phyloP scores from a whole-genome alignment of 2,329 filamentous ascomycete species.

The Xenoacremonium recifei region DNA sequence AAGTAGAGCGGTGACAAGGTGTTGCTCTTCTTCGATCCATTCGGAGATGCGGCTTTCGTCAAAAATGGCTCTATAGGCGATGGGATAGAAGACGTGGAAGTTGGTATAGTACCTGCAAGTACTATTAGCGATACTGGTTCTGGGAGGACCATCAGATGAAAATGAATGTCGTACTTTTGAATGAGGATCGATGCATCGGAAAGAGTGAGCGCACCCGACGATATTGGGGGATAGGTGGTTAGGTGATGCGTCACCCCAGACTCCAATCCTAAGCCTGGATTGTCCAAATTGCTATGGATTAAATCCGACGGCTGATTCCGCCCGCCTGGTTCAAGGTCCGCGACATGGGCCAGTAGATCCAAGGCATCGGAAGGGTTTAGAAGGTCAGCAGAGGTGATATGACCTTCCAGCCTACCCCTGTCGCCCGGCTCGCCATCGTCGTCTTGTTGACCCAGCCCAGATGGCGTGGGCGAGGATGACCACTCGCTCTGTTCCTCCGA shows the following conservation, averaged over 20 bases:
- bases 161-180: slow-evolving; percentile 23
- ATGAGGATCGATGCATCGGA: slow-evolving; percentile 25
- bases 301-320: slow-evolving; percentile 1
- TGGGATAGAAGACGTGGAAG: slow-evolving; percentile 69
- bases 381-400: slow-evolving; percentile 39
- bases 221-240: slow-evolving; percentile 32
- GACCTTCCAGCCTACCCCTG: slow-evolving; percentile 31
- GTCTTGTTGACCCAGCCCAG: slow-evolving; percentile 10
- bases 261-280: too few species aligned
- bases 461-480: slow-evolving; percentile 14
- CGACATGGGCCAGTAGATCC: slow-evolving; percentile 40
- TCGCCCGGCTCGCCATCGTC: slow-evolving; percentile 7
- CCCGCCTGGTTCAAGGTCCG: slow-evolving; percentile 33
- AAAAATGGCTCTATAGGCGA: slow-evolving; percentile 62
- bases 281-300: too few species aligned
- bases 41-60: slow-evolving; percentile 49
- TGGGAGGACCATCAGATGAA: neutral
- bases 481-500: slow-evolving; percentile 12
- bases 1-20: slow-evolving; percentile 67
- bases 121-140: neutral
- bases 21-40: slow-evolving; percentile 60
- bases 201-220: slow-evolving; percentile 27
- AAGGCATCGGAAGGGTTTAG: slow-evolving; percentile 42
- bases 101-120: slow-evolving; percentile 58
- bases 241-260: neutral